Percentiles rank a stretch among this genome's conserved stretches.
Conservation (phyloP, 2,329 filamentous ascomycete genomes). For the Aspergillus versicolor region DNA sequence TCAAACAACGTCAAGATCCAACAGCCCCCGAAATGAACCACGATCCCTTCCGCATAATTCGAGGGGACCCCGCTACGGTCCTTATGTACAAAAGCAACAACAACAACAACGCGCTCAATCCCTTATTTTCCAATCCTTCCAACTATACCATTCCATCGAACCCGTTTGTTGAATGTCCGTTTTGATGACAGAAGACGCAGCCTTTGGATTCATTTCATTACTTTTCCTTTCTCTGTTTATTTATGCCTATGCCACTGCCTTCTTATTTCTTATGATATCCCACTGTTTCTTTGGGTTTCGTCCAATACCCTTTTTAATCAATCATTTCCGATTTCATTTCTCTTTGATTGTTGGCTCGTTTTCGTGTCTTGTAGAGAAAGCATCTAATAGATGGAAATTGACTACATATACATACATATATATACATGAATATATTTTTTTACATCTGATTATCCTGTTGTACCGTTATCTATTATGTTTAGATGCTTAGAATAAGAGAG, state of each 20-base stretch:
- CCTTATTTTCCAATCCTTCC: constrained; percentile 6
- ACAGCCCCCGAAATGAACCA: constrained; percentile 40
- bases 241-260: constrained; percentile 20
- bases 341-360: constrained; percentile 17
- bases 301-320: constrained; percentile 33
- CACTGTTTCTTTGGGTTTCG: constrained; percentile 37
- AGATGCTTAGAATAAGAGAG: too few relatives aligned
- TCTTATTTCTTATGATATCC: constrained; percentile 43
- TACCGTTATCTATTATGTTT: background rate
- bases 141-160: constrained; percentile 20
- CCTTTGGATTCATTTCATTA: constrained; percentile 28
- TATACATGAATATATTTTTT: background rate
- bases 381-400: constrained; percentile 7
- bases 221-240: constrained; percentile 16
- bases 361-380: constrained; percentile 9
- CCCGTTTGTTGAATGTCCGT: constrained; percentile 36
- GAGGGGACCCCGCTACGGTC: background rate
- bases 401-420: background rate
- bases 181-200: constrained; percentile 45
- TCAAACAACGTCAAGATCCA: constrained; percentile 75
- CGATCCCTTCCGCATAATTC: background rate
- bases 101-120: constrained; percentile 18
- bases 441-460: background rate
- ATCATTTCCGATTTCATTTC: constrained; percentile 7
- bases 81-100: constrained; percentile 32